These are phyloP conservation scores for Hibiscus tridactylites DNA, from an alignment of 345 rosid genomes.

Conservation along the genomic window DNA sequence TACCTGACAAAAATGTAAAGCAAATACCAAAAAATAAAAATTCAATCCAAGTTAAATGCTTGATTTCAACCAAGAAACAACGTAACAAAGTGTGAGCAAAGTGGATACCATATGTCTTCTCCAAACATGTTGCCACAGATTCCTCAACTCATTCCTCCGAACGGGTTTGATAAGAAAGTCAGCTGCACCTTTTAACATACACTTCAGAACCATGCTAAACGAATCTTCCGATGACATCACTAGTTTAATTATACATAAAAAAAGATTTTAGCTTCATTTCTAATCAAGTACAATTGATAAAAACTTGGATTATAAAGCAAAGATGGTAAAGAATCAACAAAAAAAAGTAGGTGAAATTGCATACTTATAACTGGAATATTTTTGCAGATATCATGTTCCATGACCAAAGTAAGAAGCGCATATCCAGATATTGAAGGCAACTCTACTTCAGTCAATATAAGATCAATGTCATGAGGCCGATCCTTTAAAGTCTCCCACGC, in stretches of 20 bases:
- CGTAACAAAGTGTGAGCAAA: not conserved
- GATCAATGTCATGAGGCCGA: constrained; percentile 42
- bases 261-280: too few relatives aligned
- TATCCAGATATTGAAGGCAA: constrained; percentile 73
- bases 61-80: not conserved
- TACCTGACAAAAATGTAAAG: not conserved
- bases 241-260: too few relatives aligned
- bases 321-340: too few relatives aligned
- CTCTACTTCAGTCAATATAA: constrained; percentile 68
- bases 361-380: constrained; percentile 83
- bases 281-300: too few relatives aligned
- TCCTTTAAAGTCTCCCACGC: constrained; percentile 69
- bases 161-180: constrained; percentile 72
- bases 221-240: too few relatives aligned
- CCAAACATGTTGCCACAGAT: constrained; percentile 48
- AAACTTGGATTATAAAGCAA: too few relatives aligned
- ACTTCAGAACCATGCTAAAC: constrained; percentile 32
- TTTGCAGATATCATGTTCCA: constrained; percentile 68
- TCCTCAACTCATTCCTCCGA: constrained; percentile 47
- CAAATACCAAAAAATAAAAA: not conserved
- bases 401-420: constrained; percentile 54
- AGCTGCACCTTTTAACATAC: constrained; percentile 78
- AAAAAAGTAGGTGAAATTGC: not conserved
- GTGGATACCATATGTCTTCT: constrained; percentile 41
- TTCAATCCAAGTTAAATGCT: not conserved